Evolutionary conservation across 2,329 filamentous ascomycete genomes (phyloP), one percentile per base, ranked within the genome.

Genomic region (Xenoacremonium recifei): DNA sequence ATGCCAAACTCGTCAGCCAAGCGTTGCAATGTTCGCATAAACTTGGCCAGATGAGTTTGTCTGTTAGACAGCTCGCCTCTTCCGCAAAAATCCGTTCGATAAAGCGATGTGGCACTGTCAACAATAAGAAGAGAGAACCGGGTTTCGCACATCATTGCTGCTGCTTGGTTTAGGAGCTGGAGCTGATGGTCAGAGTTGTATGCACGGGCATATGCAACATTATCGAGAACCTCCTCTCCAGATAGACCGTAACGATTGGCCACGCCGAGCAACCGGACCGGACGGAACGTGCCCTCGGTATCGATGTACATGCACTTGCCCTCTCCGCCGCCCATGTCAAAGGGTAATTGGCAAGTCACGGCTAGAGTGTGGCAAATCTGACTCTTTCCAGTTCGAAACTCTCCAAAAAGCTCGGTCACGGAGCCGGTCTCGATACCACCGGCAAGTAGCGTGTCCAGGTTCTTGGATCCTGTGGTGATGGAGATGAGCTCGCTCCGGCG

Each of bases 121-220:
- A 99, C 93, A 36, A 99, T 84, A 37, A 99, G 82, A 7, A 99
- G 78, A 3, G 93, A 97, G 67, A 99, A 99, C 4, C 93, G 84
- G 1, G 93, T 99, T 71, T 99, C 95, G 44, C 91, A 96, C 95
- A 99, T 99, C 93, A 99, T 99, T 48, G 90, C 84, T 3, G 93
- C 87, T 4, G 93, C 95, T 66, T 97, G 92, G 58, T 93, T 93
- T 48, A 99, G 82, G 6, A 99, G 77, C 64, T 96, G 89, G 37
- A 99, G 79, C 66, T 99, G 93, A 67, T 99, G 93, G 53, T 99
- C 93, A 0, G 92, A 97, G 65, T 99, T 99, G 73, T 99, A 99
- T 9, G 93, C 93, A 46, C 93, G 85, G 37, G 95, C 95, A 65
- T 99, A 99, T 3, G 95, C 95, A 42, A 99, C 91, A 55, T 99